These are phyloP conservation scores for Selaginella moellendorffii DNA, from an alignment of 75 land plant species.

Conservation along the genomic window DNA sequence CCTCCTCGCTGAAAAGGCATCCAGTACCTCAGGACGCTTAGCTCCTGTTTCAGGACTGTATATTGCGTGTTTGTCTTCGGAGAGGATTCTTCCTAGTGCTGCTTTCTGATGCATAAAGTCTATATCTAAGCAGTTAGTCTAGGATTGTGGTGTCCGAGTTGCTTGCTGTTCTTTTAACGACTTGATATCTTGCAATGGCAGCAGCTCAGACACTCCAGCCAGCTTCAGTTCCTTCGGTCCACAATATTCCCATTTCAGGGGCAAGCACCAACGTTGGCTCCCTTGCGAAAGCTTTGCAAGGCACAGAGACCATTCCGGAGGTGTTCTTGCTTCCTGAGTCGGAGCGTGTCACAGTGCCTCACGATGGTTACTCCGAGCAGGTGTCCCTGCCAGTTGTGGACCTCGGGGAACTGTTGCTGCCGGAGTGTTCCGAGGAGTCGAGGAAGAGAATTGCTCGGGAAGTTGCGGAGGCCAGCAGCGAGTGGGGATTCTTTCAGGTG, in stretches of 20 bases:
- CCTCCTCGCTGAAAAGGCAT: no score
- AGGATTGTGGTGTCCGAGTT: no score
- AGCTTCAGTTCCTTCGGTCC: neutral
- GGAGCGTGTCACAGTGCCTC: neutral
- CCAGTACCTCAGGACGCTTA: no score
- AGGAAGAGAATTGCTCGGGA: neutral
- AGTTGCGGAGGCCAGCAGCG: neutral
- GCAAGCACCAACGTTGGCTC: neutral
- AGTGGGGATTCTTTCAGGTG: neutral
- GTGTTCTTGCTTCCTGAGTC: constrained; percentile 1
- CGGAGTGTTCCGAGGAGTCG: no score
- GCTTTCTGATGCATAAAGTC: no score
- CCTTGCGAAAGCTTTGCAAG: neutral
- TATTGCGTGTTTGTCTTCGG: no score
- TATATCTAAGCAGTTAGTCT: no score
- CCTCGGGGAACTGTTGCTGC: neutral
- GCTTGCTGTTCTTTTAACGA: no score
- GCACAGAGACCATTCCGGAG: neutral
- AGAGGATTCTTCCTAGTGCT: no score
- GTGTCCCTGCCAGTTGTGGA: constrained; percentile 7
- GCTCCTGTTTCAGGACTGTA: no score
- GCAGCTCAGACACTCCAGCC: neutral
- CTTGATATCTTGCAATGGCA: neutral
- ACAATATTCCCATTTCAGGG: neutral
- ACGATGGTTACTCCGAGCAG: neutral